Evolutionary conservation across 2,329 filamentous ascomycete species (phyloP).

Genomic region (Ophiostoma triangulosporum): DNA sequence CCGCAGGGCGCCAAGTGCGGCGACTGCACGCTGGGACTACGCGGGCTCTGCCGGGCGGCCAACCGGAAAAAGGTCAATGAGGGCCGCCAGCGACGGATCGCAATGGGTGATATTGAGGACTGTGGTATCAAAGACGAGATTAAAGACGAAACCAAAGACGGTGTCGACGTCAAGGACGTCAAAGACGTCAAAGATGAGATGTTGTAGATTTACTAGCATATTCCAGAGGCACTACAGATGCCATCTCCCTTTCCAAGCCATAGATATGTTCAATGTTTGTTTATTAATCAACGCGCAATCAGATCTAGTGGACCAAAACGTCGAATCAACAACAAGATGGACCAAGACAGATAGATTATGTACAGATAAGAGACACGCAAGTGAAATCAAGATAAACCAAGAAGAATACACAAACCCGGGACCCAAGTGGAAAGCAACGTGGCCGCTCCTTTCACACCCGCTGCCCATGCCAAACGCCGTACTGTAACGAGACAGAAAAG

Average conservation of each 20-base stretch:
- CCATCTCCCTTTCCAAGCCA: too few species aligned
- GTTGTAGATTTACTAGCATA: too few species aligned
- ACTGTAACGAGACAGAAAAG: neutral
- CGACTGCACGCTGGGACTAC: conserved; percentile 66
- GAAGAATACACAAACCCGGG: neutral
- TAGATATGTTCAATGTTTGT: too few species aligned
- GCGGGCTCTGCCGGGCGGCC: conserved; percentile 62
- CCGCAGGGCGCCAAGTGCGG: conserved; percentile 71
- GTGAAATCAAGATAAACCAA: neutral
- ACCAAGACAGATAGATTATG: neutral
- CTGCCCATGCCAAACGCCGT: neutral
- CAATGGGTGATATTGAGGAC: conserved; percentile 18
- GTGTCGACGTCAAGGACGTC: neutral
- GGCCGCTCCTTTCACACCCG: neutral
- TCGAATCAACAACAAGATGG: neutral
- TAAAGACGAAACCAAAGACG: neutral
- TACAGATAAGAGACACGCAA: neutral
- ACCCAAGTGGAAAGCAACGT: neutral
- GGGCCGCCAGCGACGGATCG: conserved; percentile 37
- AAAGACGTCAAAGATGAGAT: too few species aligned
- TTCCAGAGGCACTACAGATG: too few species aligned
- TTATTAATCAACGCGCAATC: too few species aligned
- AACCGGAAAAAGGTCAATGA: conserved; percentile 49
- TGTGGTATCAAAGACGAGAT: conserved; percentile 16
- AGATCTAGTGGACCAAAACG: neutral